Conservation (phyloP, 1,139 yeast genomes). For the Debaryomycetaceae sp. region DNA sequence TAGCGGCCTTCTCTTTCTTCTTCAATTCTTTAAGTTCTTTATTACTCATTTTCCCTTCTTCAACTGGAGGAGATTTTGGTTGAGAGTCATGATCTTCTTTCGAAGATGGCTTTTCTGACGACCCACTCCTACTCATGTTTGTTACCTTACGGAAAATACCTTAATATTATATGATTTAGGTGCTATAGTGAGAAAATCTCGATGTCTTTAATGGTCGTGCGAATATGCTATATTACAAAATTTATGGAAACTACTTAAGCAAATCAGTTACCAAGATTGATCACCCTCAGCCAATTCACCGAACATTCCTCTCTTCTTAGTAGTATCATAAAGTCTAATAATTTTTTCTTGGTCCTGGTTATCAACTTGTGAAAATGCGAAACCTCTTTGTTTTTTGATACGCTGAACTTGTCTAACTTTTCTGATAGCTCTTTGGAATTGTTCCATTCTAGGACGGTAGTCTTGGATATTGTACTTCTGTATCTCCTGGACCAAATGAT, state of each 20-base stretch:
- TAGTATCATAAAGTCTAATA: conserved; percentile 92
- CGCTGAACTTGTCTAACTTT: conserved; percentile 97
- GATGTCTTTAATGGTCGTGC: background rate
- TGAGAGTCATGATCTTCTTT: conserved; percentile 3
- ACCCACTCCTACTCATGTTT: background rate
- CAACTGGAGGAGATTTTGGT: background rate
- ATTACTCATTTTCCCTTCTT: conserved; percentile 33
- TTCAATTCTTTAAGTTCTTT: conserved; percentile 85
- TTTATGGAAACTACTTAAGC: conserved; percentile 1
- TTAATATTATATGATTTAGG: no score
- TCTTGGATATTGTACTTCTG: conserved; percentile 95
- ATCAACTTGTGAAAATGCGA: conserved; percentile 95
- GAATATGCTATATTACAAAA: conserved; percentile 1
- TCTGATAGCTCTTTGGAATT: conserved; percentile 94
- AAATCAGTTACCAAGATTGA: conserved; percentile 6
- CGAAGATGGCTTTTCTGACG: background rate
- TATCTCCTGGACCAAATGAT: conserved; percentile 94
- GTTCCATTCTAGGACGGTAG: conserved; percentile 91
- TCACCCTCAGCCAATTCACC: conserved; percentile 40
- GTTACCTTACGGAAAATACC: no score
- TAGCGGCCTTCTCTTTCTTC: conserved; percentile 87
- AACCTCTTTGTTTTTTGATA: conserved; percentile 97
- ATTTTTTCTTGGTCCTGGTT: conserved; percentile 89
- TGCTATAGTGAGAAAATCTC: background rate
- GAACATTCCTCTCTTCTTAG: conserved; percentile 56